Evolutionary conservation across 768 basidiomycete species (phyloP).

Genomic region (Boletus bicolor): DNA sequence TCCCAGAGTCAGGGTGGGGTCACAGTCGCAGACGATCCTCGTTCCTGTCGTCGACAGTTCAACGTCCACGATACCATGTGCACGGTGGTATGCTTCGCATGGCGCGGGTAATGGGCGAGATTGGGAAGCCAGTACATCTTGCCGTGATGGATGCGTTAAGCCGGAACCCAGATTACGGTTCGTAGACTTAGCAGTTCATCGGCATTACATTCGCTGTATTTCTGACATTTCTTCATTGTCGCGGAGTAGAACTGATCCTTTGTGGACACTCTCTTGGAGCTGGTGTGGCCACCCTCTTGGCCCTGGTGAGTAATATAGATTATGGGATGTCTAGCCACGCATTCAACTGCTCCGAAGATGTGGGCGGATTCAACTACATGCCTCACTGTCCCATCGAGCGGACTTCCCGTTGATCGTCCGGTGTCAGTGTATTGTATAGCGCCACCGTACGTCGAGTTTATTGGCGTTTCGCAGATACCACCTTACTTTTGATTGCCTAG

Average conservation of each 20-base stretch:
- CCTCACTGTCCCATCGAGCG: slow-evolving; percentile 62
- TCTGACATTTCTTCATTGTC: slow-evolving; percentile 1
- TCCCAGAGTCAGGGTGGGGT: slow-evolving; percentile 29
- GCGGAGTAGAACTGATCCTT: slow-evolving; percentile 57
- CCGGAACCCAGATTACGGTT: slow-evolving; percentile 71
- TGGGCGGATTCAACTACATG: slow-evolving; percentile 84
- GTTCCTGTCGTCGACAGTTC: slow-evolving; percentile 16
- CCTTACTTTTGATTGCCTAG: slow-evolving; percentile 32
- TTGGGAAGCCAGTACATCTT: slow-evolving; percentile 72
- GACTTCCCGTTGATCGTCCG: slow-evolving; percentile 61
- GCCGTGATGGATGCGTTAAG: slow-evolving; percentile 69
- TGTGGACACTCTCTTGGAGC: slow-evolving; percentile 86
- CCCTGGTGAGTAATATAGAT: slow-evolving; percentile 48
- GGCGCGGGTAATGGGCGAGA: slow-evolving; percentile 74
- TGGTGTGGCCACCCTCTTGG: slow-evolving; percentile 73
- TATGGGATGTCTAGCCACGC: not conserved
- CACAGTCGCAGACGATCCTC: slow-evolving; percentile 26
- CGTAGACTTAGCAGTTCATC: slow-evolving; percentile 24
- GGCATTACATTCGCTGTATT: not conserved
- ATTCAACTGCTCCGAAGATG: slow-evolving; percentile 46
- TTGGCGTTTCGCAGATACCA: not conserved
- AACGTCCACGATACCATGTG: slow-evolving; percentile 50
- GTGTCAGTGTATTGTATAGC: slow-evolving; percentile 78
- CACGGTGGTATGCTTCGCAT: slow-evolving; percentile 81
- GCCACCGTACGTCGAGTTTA: slow-evolving; percentile 57